Base-by-base conservation (phyloP, 2,329 filamentous ascomycete species). In the Tolypocladium ophioglossoides region DNA sequence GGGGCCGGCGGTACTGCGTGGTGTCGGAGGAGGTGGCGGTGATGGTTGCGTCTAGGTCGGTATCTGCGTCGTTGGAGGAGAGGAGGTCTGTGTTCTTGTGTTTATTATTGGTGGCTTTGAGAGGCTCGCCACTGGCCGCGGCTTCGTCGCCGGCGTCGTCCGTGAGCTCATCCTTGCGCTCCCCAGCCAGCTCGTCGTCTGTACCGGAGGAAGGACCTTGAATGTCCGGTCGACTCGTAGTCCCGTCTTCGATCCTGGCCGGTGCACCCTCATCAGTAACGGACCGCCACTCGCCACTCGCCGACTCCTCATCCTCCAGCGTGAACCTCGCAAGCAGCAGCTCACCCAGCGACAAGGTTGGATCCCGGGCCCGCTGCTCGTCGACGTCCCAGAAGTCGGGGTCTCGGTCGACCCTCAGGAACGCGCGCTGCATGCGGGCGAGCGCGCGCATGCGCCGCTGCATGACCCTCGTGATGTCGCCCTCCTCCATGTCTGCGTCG, bases 401-500 rank as follows among this genome's bases (percentile, higher is more conserved):
- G 18, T 63, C 58, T 12, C 61, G 54, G 52, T 69, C 62, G 12
- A 55, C 58, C 11, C 60, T 61, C 52, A 72, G 63, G 47, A 67
- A 69, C 48, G 71, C 63, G 20, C 70, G 67, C 52, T 75, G 72
- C 8, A 67, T 56, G 18, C 61, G 61, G 10, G 67, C 71, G 16
- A 74, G 60, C 2, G 60, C 59, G 20, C 62, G 65, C 64, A 75
- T 71, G 9, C 68, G 66, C 2, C 56, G 51, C 54, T 69, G 62
- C 56, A 75, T 70, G 55, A 63, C 61, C n/a, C 62, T 57, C 18
- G 68, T 67, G 51, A 74, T 69, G 16, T 63, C 63, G 18, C 58
- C 46, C 50, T 69, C 62, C 9, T 57, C 56, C 54, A 64, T 55
- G 4, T 51, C 56, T 0, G 63, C 64, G 50, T 74, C 66, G 41